Conservation (phyloP, 2,329 filamentous ascomycete species). For the Pseudocercospora pini-densiflorae region DNA sequence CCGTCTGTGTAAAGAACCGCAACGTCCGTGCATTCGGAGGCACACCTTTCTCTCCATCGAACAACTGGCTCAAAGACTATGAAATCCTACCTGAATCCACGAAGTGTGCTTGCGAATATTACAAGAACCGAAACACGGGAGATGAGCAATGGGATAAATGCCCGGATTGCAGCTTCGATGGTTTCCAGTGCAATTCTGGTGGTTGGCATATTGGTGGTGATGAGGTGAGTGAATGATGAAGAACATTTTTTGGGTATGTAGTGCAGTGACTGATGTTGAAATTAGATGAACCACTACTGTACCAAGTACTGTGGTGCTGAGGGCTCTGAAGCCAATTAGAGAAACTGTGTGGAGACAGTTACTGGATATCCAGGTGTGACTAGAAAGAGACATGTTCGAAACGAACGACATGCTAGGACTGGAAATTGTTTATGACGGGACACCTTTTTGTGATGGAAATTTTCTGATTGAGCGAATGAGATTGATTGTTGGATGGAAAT, state of each 20-base stretch:
- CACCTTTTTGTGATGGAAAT: too few species aligned
- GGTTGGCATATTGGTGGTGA: constrained; percentile 19
- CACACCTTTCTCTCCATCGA: not conserved
- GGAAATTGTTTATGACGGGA: too few species aligned
- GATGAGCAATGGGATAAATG: constrained; percentile 15
- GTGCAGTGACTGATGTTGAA: too few species aligned
- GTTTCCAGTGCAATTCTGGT: constrained; percentile 5
- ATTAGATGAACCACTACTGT: constrained; percentile 18
- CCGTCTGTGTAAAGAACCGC: constrained; percentile 13
- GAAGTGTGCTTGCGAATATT: constrained; percentile 16
- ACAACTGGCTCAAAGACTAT: constrained; percentile 9
- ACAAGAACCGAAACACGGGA: constrained; percentile 15
- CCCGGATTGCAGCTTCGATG: constrained; percentile 14
- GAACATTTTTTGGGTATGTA: too few species aligned
- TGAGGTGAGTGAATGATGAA: constrained; percentile 11
- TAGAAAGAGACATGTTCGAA: not conserved
- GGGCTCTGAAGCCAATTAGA: constrained; percentile 9
- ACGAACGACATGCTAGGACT: not conserved
- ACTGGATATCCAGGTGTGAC: not conserved
- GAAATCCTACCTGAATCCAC: constrained; percentile 7
- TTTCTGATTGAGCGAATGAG: not conserved
- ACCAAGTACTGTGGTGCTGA: constrained; percentile 19
- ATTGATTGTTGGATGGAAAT: not conserved
- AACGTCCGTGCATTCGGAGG: not conserved
- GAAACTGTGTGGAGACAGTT: not conserved